Evolutionary conservation across 495 filamentous ascomycete species (phyloP).

Genomic region (Cladorrhinum samala): DNA sequence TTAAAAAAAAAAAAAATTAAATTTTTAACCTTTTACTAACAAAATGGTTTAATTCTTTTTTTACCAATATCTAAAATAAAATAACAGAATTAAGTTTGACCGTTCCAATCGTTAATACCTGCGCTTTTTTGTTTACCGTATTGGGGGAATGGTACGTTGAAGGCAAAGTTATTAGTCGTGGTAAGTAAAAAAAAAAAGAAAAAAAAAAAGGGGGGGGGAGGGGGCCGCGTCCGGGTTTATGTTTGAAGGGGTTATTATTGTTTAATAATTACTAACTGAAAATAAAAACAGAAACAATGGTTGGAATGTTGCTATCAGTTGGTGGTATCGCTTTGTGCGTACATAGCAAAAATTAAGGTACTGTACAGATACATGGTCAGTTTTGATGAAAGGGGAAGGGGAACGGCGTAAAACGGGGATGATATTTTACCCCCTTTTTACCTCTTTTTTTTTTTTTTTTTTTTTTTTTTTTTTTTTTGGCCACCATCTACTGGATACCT

Average conservation of each 20-base stretch:
- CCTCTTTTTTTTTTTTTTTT: too few relatives aligned
- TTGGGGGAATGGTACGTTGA: slow-evolving; percentile 94
- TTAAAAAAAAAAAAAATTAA: too few relatives aligned
- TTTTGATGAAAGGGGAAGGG: background rate
- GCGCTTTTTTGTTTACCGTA: slow-evolving; percentile 93
- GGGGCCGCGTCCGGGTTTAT: too few relatives aligned
- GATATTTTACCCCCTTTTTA: too few relatives aligned
- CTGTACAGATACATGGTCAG: background rate
- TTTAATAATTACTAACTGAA: too few relatives aligned
- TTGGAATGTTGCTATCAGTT: slow-evolving; percentile 76
- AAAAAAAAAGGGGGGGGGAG: too few relatives aligned
- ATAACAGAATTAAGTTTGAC: slow-evolving; percentile 77
- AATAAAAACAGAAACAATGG: slow-evolving; percentile 65
- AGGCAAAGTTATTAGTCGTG: slow-evolving; percentile 74
- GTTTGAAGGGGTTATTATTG: background rate
- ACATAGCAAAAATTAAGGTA: slow-evolving; percentile 45
- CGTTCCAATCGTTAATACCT: slow-evolving; percentile 88
- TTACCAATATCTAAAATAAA: too few relatives aligned
- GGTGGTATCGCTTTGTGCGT: slow-evolving; percentile 86
- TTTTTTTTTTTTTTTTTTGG: too few relatives aligned
- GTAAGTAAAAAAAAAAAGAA: slow-evolving; percentile 47
- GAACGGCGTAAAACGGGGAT: too few relatives aligned
- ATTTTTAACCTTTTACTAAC: too few relatives aligned
- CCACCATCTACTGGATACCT: too few relatives aligned
- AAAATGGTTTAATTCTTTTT: too few relatives aligned